Evolutionary conservation across 441 rosid genomes (phyloP), one percentile per base, ranked within the genome.

Genomic region (Omphalea diandra): DNA sequence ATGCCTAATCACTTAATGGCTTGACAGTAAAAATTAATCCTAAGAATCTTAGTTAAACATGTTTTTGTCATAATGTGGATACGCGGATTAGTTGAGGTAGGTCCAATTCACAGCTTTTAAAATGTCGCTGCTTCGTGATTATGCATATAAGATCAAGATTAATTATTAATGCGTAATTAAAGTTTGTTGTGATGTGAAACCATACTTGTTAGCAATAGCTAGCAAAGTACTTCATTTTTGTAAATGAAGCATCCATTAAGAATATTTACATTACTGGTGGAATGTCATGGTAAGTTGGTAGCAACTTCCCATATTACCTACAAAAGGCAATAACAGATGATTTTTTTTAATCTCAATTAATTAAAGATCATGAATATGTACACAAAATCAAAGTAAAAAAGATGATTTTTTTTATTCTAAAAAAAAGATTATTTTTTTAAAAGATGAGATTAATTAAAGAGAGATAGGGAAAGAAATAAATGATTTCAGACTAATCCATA

Each of bases 101-200:
- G 44, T 35, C 24, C 27, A 56, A 12, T 35, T n/a, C n/a, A n/a
- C n/a, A 60, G 44, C 31, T 38, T 38, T 36, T 22, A 43, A 24
- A 9, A n/a, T n/a, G n/a, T n/a, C 40, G 31, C 0, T 14, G 65
- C 32, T 22, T 38, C 11, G 40, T 38, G 1, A 43, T 14, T 14
- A 44, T 61, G 31, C 40, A 29, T 56, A 57, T 47, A 11, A 38
- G 65, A 36, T 61, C 22, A 38, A 40, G 40, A 22, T 7, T 61
- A 40, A 61, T n/a, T n/a, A n/a, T n/a, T 24, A n/a, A 60, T 10
- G 20, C 49, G 15, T 26, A 63, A 24, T 8, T 36, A 11, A 11
- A 9, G 40, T 64, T 64, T 1, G 20, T 44, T 43, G 53, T 64
- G 56, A 64, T 46, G 68, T 64, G 68, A 64, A 62, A 62, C 50